Conservation (phyloP, 768 basidiomycete genomes). For the Pleurotus salmoneostramineus region DNA sequence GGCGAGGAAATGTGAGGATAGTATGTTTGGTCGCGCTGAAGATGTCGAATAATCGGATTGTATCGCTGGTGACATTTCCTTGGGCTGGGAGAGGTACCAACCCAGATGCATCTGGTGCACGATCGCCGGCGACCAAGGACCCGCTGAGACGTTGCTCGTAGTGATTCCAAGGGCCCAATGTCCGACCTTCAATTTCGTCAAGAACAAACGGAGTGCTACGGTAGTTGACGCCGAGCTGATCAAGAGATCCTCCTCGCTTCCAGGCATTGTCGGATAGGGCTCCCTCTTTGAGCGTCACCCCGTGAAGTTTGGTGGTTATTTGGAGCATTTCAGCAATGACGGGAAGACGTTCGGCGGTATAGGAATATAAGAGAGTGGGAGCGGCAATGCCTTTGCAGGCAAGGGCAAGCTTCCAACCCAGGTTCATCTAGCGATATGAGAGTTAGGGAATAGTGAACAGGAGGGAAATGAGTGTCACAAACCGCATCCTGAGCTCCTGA, state of each 20-base stretch:
- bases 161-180: not conserved
- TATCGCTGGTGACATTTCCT: not conserved
- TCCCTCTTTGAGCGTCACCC: constrained; percentile 16
- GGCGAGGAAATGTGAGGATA: constrained; percentile 1
- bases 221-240: constrained; percentile 25
- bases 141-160: constrained; percentile 19
- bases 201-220: constrained; percentile 20
- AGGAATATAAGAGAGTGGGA: constrained; percentile 32
- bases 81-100: not conserved
- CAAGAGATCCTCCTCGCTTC: constrained; percentile 11
- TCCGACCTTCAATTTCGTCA: constrained; percentile 15
- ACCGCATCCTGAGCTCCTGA: constrained; percentile 35
- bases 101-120: constrained; percentile 10
- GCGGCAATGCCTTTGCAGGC: constrained; percentile 33
- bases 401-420: constrained; percentile 42
- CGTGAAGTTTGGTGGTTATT: constrained; percentile 25
- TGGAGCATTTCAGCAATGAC: constrained; percentile 43
- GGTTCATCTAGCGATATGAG: constrained; percentile 26
- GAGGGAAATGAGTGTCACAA: constrained; percentile 7
- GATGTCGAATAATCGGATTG: constrained; percentile 3
- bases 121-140: constrained; percentile 1
- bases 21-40: constrained; percentile 8
- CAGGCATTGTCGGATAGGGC: constrained; percentile 1
- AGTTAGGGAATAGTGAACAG: not conserved
- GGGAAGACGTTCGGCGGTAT: constrained; percentile 39